Evolutionary conservation across 2,329 filamentous ascomycete genomes (phyloP).

Genomic region (Coleophoma crateriformis): DNA sequence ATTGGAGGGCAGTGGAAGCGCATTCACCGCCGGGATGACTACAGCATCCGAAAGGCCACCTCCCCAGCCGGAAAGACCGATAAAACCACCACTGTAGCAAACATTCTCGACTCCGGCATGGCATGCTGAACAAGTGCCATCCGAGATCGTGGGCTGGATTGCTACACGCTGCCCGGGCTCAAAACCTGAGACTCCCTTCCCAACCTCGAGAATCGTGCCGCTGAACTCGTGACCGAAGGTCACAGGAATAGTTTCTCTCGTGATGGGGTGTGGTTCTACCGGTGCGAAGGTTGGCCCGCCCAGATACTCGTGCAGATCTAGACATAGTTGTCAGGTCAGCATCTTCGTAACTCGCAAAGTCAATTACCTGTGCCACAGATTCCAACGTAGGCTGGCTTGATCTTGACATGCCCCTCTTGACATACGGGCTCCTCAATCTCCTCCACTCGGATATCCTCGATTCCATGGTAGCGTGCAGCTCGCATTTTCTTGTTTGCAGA

Average conservation of each 20-base stretch:
- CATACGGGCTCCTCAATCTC: conserved; percentile 40
- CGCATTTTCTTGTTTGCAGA: conserved; percentile 32
- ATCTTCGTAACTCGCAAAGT: background rate
- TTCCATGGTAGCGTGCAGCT: conserved; percentile 49
- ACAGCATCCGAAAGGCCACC: conserved; percentile 51
- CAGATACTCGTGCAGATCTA: conserved; percentile 47
- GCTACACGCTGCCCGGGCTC: conserved; percentile 50
- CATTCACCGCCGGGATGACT: conserved; percentile 41
- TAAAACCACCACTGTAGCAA: conserved; percentile 50
- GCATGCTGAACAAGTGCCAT: conserved; percentile 51
- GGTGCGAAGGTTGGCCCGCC: conserved; percentile 43
- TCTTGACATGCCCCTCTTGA: conserved; percentile 43
- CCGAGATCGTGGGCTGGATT: conserved; percentile 55
- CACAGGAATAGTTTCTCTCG: conserved; percentile 49
- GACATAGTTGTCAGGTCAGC: background rate
- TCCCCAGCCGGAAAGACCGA: conserved; percentile 37
- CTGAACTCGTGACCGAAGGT: conserved; percentile 62
- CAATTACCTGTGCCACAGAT: conserved; percentile 41
- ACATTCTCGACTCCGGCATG: conserved; percentile 46
- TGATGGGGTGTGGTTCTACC: conserved; percentile 48
- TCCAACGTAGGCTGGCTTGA: conserved; percentile 41
- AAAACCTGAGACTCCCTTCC: conserved; percentile 39
- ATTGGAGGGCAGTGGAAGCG: conserved; percentile 44
- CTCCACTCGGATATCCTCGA: conserved; percentile 49
- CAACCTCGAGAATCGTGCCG: conserved; percentile 54